These are phyloP conservation scores for Trametes gibbosa DNA, from an alignment of 768 basidiomycete genomes.

Conservation along the genomic window DNA sequence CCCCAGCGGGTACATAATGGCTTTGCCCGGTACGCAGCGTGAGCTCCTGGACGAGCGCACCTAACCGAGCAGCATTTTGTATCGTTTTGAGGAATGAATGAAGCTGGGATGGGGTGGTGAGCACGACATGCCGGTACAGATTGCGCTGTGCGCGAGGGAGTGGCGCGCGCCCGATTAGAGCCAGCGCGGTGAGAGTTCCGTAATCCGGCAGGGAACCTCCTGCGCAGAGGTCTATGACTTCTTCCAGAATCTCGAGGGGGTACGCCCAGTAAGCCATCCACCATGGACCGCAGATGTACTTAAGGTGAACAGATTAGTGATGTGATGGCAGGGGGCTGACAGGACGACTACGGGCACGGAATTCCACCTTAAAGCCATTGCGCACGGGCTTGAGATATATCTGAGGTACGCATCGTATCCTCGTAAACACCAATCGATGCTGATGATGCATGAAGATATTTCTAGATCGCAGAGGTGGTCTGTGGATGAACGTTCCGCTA, in stretches of 20 bases:
- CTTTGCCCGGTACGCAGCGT: background rate
- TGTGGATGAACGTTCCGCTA: no score
- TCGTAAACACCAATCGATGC: no score
- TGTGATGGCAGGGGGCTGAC: background rate
- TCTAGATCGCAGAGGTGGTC: no score
- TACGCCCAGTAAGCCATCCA: background rate
- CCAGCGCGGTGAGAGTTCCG: background rate
- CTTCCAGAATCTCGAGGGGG: slow-evolving; percentile 1
- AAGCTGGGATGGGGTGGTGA: background rate
- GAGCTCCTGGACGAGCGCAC: background rate
- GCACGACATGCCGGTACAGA: background rate
- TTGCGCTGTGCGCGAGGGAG: background rate
- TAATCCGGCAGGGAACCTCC: background rate
- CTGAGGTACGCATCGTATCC: no score
- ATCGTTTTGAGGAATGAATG: background rate
- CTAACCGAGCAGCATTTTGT: background rate
- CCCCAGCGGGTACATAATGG: background rate
- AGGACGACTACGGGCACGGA: no score
- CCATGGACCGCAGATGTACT: background rate
- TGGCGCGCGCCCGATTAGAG: background rate
- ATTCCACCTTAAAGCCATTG: no score
- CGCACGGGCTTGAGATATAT: no score
- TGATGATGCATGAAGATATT: no score
- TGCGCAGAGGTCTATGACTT: background rate
- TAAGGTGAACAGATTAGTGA: background rate